Conservation (phyloP, 2,329 filamentous ascomycete species). For the Fusarium fujikuroi region DNA sequence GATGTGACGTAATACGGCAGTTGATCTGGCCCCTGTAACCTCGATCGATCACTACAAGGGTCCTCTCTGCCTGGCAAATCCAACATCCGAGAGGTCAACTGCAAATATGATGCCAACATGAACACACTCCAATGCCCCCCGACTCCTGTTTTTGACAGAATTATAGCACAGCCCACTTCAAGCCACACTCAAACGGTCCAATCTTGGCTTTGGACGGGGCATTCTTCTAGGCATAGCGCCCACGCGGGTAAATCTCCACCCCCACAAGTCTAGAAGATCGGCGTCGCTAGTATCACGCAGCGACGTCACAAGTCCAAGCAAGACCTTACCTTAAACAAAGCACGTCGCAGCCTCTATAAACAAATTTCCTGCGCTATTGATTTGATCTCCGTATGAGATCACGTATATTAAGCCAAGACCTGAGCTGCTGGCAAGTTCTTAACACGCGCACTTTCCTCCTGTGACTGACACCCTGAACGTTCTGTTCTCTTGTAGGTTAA, state of each 20-base stretch:
- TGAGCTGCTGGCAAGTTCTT: neutral
- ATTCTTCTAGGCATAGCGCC: conserved; percentile 23
- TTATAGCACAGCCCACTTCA: conserved; percentile 13
- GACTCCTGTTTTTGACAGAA: conserved; percentile 10
- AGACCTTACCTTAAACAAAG: conserved; percentile 22
- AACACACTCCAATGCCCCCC: neutral
- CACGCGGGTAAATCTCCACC: conserved; percentile 27
- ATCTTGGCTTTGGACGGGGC: conserved; percentile 3
- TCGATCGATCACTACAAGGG: neutral
- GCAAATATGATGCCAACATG: conserved; percentile 10
- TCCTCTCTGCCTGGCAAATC: conserved; percentile 1
- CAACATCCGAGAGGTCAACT: neutral
- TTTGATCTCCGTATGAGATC: conserved; percentile 26
- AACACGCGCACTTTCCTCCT: conserved; percentile 16
- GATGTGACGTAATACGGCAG: conserved; percentile 12
- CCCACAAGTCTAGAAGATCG: conserved; percentile 30
- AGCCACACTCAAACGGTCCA: neutral
- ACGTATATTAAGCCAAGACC: conserved; percentile 17
- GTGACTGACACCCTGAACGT: conserved; percentile 18
- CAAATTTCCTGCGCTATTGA: neutral
- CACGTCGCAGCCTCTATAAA: conserved; percentile 13
- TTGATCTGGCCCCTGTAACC: conserved; percentile 1
- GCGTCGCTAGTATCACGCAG: conserved; percentile 39
- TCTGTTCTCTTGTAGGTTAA: neutral
- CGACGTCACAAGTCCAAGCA: conserved; percentile 37